Percentiles rank a stretch among this genome's conserved stretches.
Conservation (phyloP, 2,329 filamentous ascomycete genomes). For the Ascochyta lentis region DNA sequence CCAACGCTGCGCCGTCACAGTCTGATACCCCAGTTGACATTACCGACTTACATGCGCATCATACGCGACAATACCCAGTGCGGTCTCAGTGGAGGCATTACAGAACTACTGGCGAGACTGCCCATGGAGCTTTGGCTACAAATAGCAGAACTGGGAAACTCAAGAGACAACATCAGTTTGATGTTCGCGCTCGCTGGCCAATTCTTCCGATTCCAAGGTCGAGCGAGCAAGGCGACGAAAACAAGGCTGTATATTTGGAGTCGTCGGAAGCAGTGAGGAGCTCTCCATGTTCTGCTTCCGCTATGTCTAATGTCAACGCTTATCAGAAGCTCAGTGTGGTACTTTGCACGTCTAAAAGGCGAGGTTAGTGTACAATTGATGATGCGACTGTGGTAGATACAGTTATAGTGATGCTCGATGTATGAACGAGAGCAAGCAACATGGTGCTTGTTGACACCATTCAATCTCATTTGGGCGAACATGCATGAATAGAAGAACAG, state of each 20-base stretch:
- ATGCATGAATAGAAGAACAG: background rate
- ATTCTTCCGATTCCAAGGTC: slow-evolving; percentile 22
- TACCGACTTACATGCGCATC: slow-evolving; percentile 35
- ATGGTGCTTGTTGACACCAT: background rate
- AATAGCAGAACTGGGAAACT: slow-evolving; percentile 48
- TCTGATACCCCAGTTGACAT: slow-evolving; percentile 39
- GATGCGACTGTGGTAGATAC: background rate
- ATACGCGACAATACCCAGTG: slow-evolving; percentile 11
- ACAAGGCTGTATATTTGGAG: slow-evolving; percentile 25
- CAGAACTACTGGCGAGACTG: slow-evolving; percentile 24
- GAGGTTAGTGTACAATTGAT: background rate
- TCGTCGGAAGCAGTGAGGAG: slow-evolving; percentile 17
- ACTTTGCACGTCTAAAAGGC: background rate
- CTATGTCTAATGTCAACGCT: background rate
- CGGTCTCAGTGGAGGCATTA: background rate
- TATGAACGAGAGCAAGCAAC: too few species aligned
- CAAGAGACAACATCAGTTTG: slow-evolving; percentile 49
- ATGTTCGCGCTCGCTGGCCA: slow-evolving; percentile 37
- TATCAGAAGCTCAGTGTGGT: background rate
- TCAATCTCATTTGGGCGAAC: background rate
- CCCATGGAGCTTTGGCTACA: slow-evolving; percentile 52
- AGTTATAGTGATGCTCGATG: too few species aligned
- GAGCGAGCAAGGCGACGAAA: slow-evolving; percentile 21
- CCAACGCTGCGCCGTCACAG: slow-evolving; percentile 50
- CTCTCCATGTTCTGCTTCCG: background rate